Evolutionary conservation across 345 rosid species (phyloP).

Genomic region (Acer campestre): DNA sequence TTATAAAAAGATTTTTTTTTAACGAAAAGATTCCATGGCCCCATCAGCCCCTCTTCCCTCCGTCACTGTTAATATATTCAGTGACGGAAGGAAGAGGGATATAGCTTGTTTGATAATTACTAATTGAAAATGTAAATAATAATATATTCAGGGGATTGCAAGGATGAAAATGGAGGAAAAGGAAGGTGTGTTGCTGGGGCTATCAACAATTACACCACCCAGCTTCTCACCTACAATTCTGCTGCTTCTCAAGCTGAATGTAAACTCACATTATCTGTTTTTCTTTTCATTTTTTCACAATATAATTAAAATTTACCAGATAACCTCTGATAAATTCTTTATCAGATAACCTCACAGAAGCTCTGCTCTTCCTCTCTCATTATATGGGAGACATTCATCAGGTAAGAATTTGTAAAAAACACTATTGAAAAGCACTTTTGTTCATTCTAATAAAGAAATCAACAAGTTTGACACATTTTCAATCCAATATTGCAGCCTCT

Average conservation of each 20-base stretch:
- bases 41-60: no score
- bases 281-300: not conserved
- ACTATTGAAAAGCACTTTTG: no score
- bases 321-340: not conserved
- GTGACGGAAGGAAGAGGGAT: no score
- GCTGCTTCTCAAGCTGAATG: conserved; percentile 49
- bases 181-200: conserved; percentile 92
- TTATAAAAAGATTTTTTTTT: no score
- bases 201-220: conserved; percentile 84
- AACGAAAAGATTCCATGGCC: no score
- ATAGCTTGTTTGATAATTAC: no score
- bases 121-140: no score
- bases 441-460: no score
- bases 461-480: not conserved
- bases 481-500: conserved; percentile 53
- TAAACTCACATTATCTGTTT: conserved; percentile 16
- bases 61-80: no score
- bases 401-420: conserved; percentile 31
- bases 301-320: not conserved
- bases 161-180: conserved; percentile 60
- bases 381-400: conserved; percentile 92
- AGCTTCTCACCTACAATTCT: conserved; percentile 62
- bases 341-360: conserved; percentile 87
- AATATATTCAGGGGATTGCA: conserved; percentile 71
- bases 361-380: conserved; percentile 88